Evolutionary conservation across 176 grass and related monocot genomes (phyloP), one percentile per base, ranked within the genome.

Genomic region (Poa pratensis): DNA sequence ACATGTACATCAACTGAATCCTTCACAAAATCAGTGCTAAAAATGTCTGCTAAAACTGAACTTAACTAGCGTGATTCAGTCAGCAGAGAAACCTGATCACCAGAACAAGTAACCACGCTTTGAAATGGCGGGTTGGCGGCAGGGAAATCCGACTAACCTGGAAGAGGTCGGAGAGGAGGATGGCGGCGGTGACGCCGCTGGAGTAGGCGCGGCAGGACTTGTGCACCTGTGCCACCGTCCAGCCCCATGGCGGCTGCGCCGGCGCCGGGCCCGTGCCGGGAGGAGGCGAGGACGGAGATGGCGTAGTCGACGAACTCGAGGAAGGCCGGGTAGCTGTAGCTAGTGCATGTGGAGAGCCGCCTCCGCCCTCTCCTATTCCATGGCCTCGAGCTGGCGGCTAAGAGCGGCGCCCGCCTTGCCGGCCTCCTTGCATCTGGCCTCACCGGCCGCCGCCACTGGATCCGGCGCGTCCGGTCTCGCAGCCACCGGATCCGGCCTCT

Each of bases 81-180:
- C 5, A 61, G 22, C 19, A 11, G 69, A 61, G 57, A 37, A n/a
- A 1, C 53, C 42, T 50, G 13, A 45, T 40, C 7, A 7, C 7
- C 4, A 73, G 37, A 86, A 15, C 30, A 72, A 61, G 19, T 2
- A 12, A 13, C 5, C 53, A 80, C 15, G 8, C 19, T 30, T 23
- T 17, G 23, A 55, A 69, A 77, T 23, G 60, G n/a, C 8, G 1
- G 70, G 11, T 52, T 78, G 15, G 52, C 3, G 6, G 30, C 30
- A 18, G 39, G 51, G 7, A 18, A 71, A 40, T 62, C 51, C 24
- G 62, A 20, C 78, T 6, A 3, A 97, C 93, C 91, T 98, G 95
- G 85, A 93, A 95, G 72, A 95, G 91, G 81, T 98, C 95, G 27
- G 95, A 92, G 68, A 95, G 89, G 59, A 98, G 90, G 88, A 95